Conservation (phyloP, 306 rosid species). For the Gynostemma pentaphyllum region DNA sequence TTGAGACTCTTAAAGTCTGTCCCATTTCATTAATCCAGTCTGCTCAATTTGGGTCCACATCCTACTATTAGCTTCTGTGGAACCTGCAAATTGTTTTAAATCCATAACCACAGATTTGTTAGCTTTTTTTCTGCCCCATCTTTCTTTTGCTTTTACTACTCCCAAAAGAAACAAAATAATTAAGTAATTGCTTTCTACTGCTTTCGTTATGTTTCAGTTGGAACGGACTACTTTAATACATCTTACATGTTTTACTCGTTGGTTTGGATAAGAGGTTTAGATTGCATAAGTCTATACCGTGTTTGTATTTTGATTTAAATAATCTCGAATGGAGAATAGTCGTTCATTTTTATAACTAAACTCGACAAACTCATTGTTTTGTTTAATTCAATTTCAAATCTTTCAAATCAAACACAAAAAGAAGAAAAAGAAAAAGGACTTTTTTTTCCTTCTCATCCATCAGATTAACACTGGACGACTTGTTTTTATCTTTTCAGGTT, state of each 20-base stretch:
- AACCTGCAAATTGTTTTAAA: constrained; percentile 6
- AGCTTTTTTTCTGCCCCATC: background rate
- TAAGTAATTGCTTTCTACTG: background rate
- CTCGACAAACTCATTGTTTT: too few species aligned
- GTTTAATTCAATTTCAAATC: too few species aligned
- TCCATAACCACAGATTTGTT: background rate
- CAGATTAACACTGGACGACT: background rate
- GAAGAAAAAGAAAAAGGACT: constrained; percentile 7
- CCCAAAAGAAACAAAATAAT: background rate
- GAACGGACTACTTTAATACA: too few species aligned
- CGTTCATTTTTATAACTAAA: too few species aligned
- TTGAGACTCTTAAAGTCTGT: background rate
- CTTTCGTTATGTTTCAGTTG: background rate
- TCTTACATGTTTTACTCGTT: too few species aligned
- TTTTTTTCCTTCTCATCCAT: background rate
- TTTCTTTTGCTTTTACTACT: background rate
- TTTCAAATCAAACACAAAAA: constrained; percentile 3
- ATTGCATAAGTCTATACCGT: too few species aligned
- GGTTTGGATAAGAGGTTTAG: too few species aligned
- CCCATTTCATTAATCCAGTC: background rate
- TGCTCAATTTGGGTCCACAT: background rate
- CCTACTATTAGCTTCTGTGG: background rate
- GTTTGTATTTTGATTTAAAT: too few species aligned
- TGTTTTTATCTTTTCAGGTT: background rate
- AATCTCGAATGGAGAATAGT: too few species aligned